These are phyloP conservation scores for Centaurea solstitialis DNA, from an alignment of 129 eudicot species.

Conservation along the genomic window DNA sequence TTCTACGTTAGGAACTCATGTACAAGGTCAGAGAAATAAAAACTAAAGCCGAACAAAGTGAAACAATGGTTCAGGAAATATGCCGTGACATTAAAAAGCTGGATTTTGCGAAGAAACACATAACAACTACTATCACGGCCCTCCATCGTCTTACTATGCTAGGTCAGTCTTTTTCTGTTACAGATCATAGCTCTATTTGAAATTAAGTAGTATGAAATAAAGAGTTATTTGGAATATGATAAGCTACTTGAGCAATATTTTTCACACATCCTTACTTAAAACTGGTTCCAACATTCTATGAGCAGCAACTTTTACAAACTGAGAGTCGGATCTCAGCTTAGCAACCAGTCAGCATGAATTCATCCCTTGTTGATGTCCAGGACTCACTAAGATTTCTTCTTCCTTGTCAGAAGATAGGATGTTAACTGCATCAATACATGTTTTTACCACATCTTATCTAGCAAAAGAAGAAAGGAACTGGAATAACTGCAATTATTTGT, in stretches of 20 bases:
- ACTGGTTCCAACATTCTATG: neutral
- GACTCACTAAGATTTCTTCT: neutral
- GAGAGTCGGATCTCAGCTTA: neutral
- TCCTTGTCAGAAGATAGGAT: neutral
- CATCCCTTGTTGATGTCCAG: conserved; percentile 1
- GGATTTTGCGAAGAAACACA: conserved; percentile 96
- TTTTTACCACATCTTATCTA: neutral
- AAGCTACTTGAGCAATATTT: neutral
- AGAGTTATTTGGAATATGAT: neutral
- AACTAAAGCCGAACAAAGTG: conserved; percentile 99
- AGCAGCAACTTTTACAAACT: neutral
- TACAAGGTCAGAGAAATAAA: conserved; percentile 90
- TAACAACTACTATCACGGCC: conserved; percentile 84
- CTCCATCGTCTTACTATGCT: conserved; percentile 99
- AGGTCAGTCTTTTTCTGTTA: conserved; percentile 45
- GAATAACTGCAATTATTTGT: neutral
- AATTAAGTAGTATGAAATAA: neutral
- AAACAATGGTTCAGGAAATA: conserved; percentile 99
- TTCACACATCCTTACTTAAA: neutral
- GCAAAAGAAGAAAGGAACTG: neutral
- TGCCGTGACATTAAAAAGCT: conserved; percentile 99
- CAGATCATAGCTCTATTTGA: neutral
- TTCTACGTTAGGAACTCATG: conserved; percentile 83
- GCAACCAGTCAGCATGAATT: neutral
- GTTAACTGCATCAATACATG: neutral